phyloP scores from a whole-genome alignment of 2,329 filamentous ascomycete species.

The Xylaria sp. region DNA sequence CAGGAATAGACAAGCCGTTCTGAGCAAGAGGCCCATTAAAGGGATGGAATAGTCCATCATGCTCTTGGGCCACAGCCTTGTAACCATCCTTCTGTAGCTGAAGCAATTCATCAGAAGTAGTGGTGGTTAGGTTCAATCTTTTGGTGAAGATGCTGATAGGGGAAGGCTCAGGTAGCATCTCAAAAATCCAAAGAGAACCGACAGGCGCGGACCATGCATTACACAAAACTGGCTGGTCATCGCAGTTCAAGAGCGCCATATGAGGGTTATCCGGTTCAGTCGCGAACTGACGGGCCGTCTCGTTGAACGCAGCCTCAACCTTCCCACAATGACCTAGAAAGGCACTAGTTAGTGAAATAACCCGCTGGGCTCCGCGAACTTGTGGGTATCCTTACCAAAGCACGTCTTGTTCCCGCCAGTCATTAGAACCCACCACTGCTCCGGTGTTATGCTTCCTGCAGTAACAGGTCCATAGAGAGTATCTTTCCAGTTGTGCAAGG shows the following conservation, averaged over 20 bases:
- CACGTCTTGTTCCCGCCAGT: conserved; percentile 84
- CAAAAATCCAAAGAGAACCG: conserved; percentile 74
- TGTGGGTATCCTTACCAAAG: conserved; percentile 61
- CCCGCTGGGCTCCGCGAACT: neutral
- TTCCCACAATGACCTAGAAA: conserved; percentile 68
- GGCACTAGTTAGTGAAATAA: conserved; percentile 27
- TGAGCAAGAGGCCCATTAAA: conserved; percentile 75
- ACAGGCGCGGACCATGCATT: conserved; percentile 76
- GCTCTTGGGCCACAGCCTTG: conserved; percentile 54
- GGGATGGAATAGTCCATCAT: conserved; percentile 79
- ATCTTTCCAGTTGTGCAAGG: conserved; percentile 76
- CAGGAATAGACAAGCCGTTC: conserved; percentile 69
- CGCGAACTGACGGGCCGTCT: conserved; percentile 72
- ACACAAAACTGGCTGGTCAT: conserved; percentile 78
- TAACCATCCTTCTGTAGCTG: conserved; percentile 66
- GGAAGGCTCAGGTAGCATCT: conserved; percentile 72
- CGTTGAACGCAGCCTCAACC: conserved; percentile 74
- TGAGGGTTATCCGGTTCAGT: conserved; percentile 70
- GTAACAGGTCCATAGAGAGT: conserved; percentile 72
- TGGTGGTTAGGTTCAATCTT: conserved; percentile 75
- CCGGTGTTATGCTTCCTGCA: conserved; percentile 68
- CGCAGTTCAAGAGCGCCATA: conserved; percentile 78
- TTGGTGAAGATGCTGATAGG: conserved; percentile 72
- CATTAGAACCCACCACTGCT: conserved; percentile 81
- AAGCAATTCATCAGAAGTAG: conserved; percentile 71